phyloP scores from a whole-genome alignment of 2,329 filamentous ascomycete genomes.

The Uncinocarpus reesii region DNA sequence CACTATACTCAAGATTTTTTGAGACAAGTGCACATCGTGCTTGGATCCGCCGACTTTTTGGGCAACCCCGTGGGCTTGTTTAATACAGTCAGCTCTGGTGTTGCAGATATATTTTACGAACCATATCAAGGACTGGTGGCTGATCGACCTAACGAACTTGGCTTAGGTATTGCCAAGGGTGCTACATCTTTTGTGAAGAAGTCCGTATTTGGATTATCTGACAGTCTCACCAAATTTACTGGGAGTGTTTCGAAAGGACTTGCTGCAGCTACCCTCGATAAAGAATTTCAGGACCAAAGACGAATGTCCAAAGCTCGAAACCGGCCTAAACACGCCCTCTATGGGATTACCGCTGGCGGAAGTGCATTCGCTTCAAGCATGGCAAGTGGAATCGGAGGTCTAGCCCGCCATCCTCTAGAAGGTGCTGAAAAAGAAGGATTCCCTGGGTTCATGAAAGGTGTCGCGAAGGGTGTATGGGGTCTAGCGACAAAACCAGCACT shows the following conservation, averaged over 20 bases:
- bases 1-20: conserved; percentile 97
- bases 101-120: conserved; percentile 98
- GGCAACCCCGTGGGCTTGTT: conserved; percentile 96
- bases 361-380: conserved; percentile 90
- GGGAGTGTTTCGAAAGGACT: conserved; percentile 95
- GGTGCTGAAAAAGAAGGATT: conserved; percentile 93
- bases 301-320: conserved; percentile 90
- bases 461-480: conserved; percentile 87
- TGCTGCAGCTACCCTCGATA: conserved; percentile 89
- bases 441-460: conserved; percentile 90
- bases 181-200: conserved; percentile 98
- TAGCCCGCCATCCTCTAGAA: conserved; percentile 87
- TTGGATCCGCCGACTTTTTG: conserved; percentile 93
- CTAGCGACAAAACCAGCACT: conserved; percentile 96
- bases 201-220: conserved; percentile 91
- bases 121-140: conserved; percentile 96
- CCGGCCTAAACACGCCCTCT: conserved; percentile 90
- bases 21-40: conserved; percentile 91
- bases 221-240: conserved; percentile 96
- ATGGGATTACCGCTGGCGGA: conserved; percentile 87
- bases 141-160: conserved; percentile 88
- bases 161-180: conserved; percentile 88
- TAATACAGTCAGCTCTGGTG: conserved; percentile 94
- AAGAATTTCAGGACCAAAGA: conserved; percentile 94
- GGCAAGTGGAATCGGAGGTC: conserved; percentile 83